phyloP scores from a whole-genome alignment of 2,329 filamentous ascomycete species.

The Bipolaris gigantea region DNA sequence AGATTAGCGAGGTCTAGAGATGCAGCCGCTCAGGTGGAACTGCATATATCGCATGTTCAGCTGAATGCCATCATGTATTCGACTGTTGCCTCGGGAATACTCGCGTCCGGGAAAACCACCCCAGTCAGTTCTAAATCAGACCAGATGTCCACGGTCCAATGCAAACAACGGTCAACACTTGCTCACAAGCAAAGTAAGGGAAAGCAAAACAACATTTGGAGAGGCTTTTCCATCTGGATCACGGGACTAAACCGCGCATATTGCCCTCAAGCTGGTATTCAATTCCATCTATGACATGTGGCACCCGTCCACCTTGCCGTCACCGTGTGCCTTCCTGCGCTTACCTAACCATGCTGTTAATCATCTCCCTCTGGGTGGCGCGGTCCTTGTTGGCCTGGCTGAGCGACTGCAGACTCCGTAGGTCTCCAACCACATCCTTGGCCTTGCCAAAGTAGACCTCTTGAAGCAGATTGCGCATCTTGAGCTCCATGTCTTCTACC shows the following conservation, averaged over 20 bases:
- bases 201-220: background rate
- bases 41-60: background rate
- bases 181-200: background rate
- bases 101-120: background rate
- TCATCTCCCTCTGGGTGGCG: slow-evolving; percentile 86
- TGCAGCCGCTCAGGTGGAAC: background rate
- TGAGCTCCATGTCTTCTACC: slow-evolving; percentile 99
- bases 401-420: slow-evolving; percentile 82
- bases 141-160: background rate
- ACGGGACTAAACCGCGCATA: background rate
- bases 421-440: slow-evolving; percentile 94
- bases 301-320: background rate
- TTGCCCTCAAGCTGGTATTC: background rate
- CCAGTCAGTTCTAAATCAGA: background rate
- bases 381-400: slow-evolving; percentile 83
- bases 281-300: slow-evolving; percentile 9
- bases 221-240: background rate
- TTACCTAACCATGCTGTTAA: slow-evolving; percentile 57
- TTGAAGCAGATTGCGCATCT: slow-evolving; percentile 97
- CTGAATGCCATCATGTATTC: background rate
- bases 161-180: background rate
- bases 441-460: slow-evolving; percentile 99
- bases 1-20: background rate
- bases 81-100: background rate
- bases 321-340: background rate